Conservation (phyloP, 805 yeast genomes). For the Wickerhamiella shivajii region DNA sequence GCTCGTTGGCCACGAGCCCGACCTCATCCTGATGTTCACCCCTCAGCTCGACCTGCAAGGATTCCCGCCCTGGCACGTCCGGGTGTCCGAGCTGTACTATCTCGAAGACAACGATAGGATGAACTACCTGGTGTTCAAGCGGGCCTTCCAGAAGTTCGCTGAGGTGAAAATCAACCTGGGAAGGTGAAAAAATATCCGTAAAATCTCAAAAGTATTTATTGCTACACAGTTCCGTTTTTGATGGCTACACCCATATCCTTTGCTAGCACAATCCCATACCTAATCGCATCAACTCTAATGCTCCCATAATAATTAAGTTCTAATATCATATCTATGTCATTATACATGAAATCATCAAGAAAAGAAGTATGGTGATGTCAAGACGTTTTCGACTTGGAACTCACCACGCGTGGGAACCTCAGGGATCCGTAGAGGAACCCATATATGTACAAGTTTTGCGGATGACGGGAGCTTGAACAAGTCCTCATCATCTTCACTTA, state of each 20-base stretch:
- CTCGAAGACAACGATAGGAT: constrained; percentile 72
- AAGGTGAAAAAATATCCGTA: no score
- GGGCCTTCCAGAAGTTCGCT: constrained; percentile 35
- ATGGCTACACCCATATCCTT: background rate
- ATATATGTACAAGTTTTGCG: constrained; percentile 26
- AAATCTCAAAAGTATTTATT: constrained; percentile 6
- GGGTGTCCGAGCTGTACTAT: constrained; percentile 83
- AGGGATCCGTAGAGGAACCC: constrained; percentile 60
- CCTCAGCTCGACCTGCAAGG: constrained; percentile 85
- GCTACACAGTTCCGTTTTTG: background rate
- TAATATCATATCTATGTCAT: constrained; percentile 4
- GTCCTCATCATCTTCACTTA: constrained; percentile 20
- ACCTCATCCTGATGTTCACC: constrained; percentile 66
- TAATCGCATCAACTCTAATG: background rate
- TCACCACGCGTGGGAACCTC: constrained; percentile 66
- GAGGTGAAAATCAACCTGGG: constrained; percentile 82
- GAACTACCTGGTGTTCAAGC: constrained; percentile 65
- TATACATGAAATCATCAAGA: constrained; percentile 17
- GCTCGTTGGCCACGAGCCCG: constrained; percentile 86
- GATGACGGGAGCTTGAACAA: constrained; percentile 14
- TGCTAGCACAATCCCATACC: background rate
- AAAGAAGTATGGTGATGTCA: constrained; percentile 71
- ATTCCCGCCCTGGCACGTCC: constrained; percentile 95
- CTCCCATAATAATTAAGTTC: background rate
- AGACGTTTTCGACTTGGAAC: constrained; percentile 62